Evolutionary conservation across 352 stramenopile species (phyloP).

Genomic region (Phytophthora vignae): DNA sequence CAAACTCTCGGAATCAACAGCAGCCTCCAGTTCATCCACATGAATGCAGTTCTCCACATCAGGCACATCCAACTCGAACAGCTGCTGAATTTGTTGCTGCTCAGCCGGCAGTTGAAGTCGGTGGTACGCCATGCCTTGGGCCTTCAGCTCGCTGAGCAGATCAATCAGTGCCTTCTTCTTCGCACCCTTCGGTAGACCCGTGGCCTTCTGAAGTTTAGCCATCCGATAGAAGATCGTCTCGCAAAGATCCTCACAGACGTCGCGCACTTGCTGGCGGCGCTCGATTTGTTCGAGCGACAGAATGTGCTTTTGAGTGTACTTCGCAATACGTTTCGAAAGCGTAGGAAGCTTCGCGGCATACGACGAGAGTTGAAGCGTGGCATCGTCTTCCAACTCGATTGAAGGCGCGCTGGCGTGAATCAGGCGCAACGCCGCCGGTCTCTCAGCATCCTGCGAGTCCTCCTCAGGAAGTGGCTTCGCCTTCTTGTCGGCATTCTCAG

Average conservation of each 20-base stretch:
- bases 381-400: conserved; percentile 8
- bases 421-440: conserved; percentile 31
- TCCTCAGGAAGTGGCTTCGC: conserved; percentile 9
- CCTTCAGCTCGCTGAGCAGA: conserved; percentile 91
- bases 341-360: conserved; percentile 64
- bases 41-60: conserved; percentile 86
- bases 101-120: conserved; percentile 76
- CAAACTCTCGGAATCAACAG: conserved; percentile 41
- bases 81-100: conserved; percentile 80
- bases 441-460: conserved; percentile 24
- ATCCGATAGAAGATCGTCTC: conserved; percentile 97
- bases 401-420: conserved; percentile 21
- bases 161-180: conserved; percentile 98
- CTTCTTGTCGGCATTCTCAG: conserved; percentile 20
- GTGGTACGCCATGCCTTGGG: conserved; percentile 84
- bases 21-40: conserved; percentile 64
- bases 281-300: conserved; percentile 65
- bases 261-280: conserved; percentile 71
- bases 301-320: conserved; percentile 81
- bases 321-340: conserved; percentile 76
- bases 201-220: conserved; percentile 73
- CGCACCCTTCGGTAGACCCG: conserved; percentile 93
- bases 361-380: conserved; percentile 17
- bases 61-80: conserved; percentile 87
- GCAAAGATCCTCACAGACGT: conserved; percentile 90